Conservation (phyloP, 805 yeast species). For the Ogataea henricii region DNA sequence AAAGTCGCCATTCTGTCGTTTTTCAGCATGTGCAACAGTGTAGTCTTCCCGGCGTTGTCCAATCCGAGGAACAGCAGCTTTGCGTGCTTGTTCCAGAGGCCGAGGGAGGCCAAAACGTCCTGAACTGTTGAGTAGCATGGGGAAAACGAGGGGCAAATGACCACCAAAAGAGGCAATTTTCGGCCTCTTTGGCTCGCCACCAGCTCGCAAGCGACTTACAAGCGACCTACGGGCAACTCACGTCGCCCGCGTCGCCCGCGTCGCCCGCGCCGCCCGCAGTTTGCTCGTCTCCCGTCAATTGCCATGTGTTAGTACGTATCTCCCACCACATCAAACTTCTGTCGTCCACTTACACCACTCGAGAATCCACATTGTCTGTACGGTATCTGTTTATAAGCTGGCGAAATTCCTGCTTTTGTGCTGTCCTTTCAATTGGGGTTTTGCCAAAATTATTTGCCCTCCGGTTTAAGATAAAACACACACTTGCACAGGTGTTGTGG, state of each 20-base stretch:
- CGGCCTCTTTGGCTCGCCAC: too few species aligned
- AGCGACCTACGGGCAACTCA: too few species aligned
- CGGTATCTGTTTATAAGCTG: not conserved
- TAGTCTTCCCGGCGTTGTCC: conserved; percentile 98
- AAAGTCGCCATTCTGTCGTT: conserved; percentile 97
- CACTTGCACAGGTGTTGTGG: not conserved
- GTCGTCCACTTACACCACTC: conserved; percentile 40
- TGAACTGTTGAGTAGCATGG: conserved; percentile 46
- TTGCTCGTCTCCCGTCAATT: not conserved
- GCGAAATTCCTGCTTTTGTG: too few species aligned
- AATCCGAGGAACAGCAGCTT: conserved; percentile 93
- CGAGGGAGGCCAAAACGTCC: conserved; percentile 76
- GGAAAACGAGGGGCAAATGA: not conserved
- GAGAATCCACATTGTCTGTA: conserved; percentile 36
- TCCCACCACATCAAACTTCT: not conserved
- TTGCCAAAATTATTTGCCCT: too few species aligned
- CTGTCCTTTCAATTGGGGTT: too few species aligned
- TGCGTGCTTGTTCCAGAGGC: conserved; percentile 93
- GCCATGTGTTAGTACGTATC: conserved; percentile 11
- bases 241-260: too few species aligned
- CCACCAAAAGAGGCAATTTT: too few species aligned
- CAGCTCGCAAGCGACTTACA: too few species aligned
- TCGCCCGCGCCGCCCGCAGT: too few species aligned
- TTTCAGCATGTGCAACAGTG: conserved; percentile 79
- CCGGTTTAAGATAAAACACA: not conserved